Percentiles rank a stretch among this genome's conserved stretches.
Evolutionary conservation across 345 rosid genomes (phyloP).

Genomic region (Anastatica hierochuntica): DNA sequence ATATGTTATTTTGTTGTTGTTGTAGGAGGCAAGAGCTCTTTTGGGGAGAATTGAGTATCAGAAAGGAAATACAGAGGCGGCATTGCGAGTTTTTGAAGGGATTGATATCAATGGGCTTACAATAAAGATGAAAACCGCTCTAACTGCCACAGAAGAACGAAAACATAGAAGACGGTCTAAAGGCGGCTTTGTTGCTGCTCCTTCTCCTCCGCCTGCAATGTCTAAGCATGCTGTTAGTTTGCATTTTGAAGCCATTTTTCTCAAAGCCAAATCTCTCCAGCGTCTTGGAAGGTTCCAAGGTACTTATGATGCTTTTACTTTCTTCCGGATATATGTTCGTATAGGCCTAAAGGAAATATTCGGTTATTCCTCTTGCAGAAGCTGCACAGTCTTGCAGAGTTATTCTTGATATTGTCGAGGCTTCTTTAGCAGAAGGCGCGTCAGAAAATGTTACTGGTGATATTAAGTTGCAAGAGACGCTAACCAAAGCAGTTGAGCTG

Average conservation of each 20-base stretch:
- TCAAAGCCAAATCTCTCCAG: slow-evolving; percentile 74
- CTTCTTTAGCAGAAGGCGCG: slow-evolving; percentile 64
- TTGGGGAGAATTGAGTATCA: slow-evolving; percentile 83
- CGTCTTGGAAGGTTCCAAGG: slow-evolving; percentile 63
- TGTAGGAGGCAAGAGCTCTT: slow-evolving; percentile 79
- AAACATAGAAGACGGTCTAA: slow-evolving; percentile 39
- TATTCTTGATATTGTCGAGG: slow-evolving; percentile 70
- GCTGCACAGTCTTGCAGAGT: slow-evolving; percentile 82
- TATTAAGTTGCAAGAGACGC: slow-evolving; percentile 65
- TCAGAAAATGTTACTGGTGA: slow-evolving; percentile 61
- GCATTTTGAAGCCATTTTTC: slow-evolving; percentile 69
- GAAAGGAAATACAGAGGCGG: slow-evolving; percentile 71
- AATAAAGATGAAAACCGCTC: slow-evolving; percentile 48
- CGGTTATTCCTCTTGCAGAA: slow-evolving; percentile 53
- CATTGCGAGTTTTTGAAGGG: slow-evolving; percentile 80
- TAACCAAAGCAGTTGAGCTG: slow-evolving; percentile 64
- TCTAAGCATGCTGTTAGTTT: slow-evolving; percentile 66
- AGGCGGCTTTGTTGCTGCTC: slow-evolving; percentile 27
- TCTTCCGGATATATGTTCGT: no score
- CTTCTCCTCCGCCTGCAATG: slow-evolving; percentile 39
- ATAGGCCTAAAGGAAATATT: not conserved
- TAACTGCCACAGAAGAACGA: slow-evolving; percentile 41
- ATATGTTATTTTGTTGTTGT: slow-evolving; percentile 10
- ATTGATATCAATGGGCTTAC: slow-evolving; percentile 62
- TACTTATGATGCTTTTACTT: no score